Conservation (phyloP, 352 stramenopile species). For the Pythium rhizo-oryzae region DNA sequence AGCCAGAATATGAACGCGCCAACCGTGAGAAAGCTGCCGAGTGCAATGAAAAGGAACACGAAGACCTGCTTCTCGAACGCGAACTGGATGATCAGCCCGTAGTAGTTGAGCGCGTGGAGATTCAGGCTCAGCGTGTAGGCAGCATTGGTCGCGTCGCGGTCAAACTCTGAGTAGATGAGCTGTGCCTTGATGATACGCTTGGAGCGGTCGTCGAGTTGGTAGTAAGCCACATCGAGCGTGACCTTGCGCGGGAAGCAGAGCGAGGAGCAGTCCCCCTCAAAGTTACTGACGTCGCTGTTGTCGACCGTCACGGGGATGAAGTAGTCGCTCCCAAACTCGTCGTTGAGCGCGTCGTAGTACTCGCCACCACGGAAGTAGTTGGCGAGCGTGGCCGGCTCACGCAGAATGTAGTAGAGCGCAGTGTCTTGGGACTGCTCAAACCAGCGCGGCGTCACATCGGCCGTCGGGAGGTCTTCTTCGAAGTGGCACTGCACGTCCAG, state of each 20-base stretch:
- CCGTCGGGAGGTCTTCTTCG: slow-evolving; percentile 90
- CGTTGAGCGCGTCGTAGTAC: slow-evolving; percentile 71
- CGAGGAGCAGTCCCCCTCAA: slow-evolving; percentile 89
- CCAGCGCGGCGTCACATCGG: slow-evolving; percentile 94
- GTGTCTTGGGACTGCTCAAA: slow-evolving; percentile 93
- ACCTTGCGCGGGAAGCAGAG: slow-evolving; percentile 94
- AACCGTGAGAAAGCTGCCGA: slow-evolving; percentile 87
- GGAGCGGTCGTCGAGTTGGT: slow-evolving; percentile 88
- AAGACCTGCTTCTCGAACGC: slow-evolving; percentile 94
- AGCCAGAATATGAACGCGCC: slow-evolving; percentile 90
- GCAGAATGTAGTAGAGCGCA: slow-evolving; percentile 91
- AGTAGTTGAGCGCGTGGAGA: slow-evolving; percentile 94
- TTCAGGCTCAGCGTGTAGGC: slow-evolving; percentile 93
- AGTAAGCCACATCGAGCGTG: slow-evolving; percentile 94
- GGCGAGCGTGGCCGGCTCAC: slow-evolving; percentile 89
- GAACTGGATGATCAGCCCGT: slow-evolving; percentile 96
- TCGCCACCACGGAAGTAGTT: slow-evolving; percentile 83
- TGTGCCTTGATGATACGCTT: slow-evolving; percentile 94
- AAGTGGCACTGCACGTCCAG: slow-evolving; percentile 90
- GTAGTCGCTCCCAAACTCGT: slow-evolving; percentile 77
- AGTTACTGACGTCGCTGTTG: slow-evolving; percentile 63
- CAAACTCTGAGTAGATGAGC: slow-evolving; percentile 93
- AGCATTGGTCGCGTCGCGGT: slow-evolving; percentile 85
- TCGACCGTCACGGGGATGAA: slow-evolving; percentile 96
- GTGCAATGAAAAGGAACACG: slow-evolving; percentile 92